phyloP scores from a whole-genome alignment of 1,139 yeast species.

The Protomyces inouyei region DNA sequence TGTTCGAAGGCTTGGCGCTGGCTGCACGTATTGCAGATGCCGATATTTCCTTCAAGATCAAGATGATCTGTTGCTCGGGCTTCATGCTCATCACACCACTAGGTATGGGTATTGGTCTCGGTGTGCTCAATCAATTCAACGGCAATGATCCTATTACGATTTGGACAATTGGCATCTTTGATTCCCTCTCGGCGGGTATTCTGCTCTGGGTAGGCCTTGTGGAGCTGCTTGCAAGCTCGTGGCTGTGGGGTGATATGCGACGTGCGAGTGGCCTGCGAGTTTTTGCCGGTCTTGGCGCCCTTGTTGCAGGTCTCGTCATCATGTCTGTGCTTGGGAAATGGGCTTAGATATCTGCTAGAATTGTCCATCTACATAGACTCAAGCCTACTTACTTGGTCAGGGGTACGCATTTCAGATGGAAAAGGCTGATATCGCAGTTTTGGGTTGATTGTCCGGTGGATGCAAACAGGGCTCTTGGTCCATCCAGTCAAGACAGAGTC shows the following conservation, averaged over 20 bases:
- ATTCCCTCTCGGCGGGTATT: slow-evolving; percentile 79
- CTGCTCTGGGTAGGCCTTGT: slow-evolving; percentile 79
- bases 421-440: no score
- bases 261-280: slow-evolving; percentile 23
- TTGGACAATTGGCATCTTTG: slow-evolving; percentile 73
- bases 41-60: slow-evolving; percentile 43
- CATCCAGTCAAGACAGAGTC: no score
- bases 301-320: slow-evolving; percentile 34
- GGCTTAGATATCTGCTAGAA: slow-evolving; percentile 31
- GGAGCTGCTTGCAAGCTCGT: slow-evolving; percentile 85
- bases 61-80: slow-evolving; percentile 56
- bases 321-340: slow-evolving; percentile 38
- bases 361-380: no score
- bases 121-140: slow-evolving; percentile 63
- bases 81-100: slow-evolving; percentile 78
- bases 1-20: slow-evolving; percentile 87
- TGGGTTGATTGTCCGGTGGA: no score
- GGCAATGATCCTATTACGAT: slow-evolving; percentile 54
- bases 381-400: no score
- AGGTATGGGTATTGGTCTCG: slow-evolving; percentile 79
- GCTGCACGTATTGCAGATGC: slow-evolving; percentile 77
- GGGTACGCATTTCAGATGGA: no score
- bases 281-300: slow-evolving; percentile 24
- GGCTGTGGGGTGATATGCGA: slow-evolving; percentile 53
- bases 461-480: no score